Evolutionary conservation across 805 yeast genomes (phyloP), one percentile per base, ranked within the genome.

Genomic region (Ogataea methanolica): DNA sequence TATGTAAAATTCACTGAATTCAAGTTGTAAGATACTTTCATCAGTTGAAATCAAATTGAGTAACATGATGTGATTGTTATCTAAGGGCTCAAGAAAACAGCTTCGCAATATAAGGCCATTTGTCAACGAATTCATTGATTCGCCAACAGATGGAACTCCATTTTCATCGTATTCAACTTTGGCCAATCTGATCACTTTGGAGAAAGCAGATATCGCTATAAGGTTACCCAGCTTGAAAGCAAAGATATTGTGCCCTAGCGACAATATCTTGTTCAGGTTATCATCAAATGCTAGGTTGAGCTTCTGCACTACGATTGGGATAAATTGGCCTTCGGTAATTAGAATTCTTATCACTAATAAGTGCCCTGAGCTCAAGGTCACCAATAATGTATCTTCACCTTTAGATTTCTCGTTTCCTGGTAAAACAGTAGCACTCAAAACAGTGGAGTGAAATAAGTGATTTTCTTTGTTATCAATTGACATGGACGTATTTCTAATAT

Each of bases 331-430:
- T 8, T 51, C 51, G 7, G 43, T 38, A 2, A 43, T 31, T 4
- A 42, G 47, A 2, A 65, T 47, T 34, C 65, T 53, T 7, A 63
- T 38, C 9, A 62, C 16, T 12, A 62, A 35, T 3, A 62, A 33
- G 33, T 44, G 47, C 2, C 65, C 65, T 2, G 57, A 45, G 9
- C 51, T 42, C 39, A 63, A 44, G 14, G 57, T 48, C 3, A 63
- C 42, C 9, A 66, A 17, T 7, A 68, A 36, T 0, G 62, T 52
- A 44, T 67, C 70, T 44, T 61, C 67, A 12, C 38, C 45, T 16
- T 47, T 39, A 6, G 62, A 53, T 7, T 44, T 41, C 12, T 43
- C 48, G 19, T 53, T 55, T 1, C 62, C 58, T 8, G 57, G 58
- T 1, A 65, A 45, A 5, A 62, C 54, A 12, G 57, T 51, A 2